Base-by-base conservation (phyloP, 768 basidiomycete genomes). In the Sporobolomyces roseus region DNA sequence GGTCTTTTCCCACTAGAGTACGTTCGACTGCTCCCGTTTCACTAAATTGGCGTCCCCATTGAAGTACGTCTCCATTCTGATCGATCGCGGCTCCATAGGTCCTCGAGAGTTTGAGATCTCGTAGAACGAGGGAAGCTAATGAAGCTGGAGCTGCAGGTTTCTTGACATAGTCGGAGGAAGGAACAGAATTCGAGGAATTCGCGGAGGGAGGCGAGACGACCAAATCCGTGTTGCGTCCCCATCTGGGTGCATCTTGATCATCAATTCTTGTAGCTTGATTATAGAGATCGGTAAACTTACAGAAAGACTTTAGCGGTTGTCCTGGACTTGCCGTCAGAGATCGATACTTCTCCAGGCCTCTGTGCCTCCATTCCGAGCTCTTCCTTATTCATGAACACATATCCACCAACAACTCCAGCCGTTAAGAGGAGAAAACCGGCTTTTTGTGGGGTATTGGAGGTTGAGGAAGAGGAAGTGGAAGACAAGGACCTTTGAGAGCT, bases 21-120 rank as follows among this genome's bases (percentile, higher is more conserved):
- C 70, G 76, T 65, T 71, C 70, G 70, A 32, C 65, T 52, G 78
- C 58, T 21, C 77, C 71, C 65, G 68, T 6, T 21, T 81, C 81
- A 70, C 82, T 82, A 77, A 86, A 88, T 0, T 83, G 86, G 48
- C 82, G 81, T 0, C 90, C 90, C 90, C 90, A 92, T 73, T 91
- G 89, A 74, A 89, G 88, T 4, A 90, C 86, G 73, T 93, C 87
- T 30, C 90, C 91, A 41, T 84, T 82, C 12, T 85, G 85, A 75
- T 91, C 89, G 25, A 91, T 84, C 69, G 88, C 90, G 19, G 56
- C 54, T n/a, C 66, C 73, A 53, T 74, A 74, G 36, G 79, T 80
- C 64, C 83, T 81, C 61, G 90, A 86, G 32, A 91, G 78, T 17
- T 82, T 85, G 43, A 91, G 76, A 74, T 91, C 89, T 13, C 89